These are phyloP conservation scores for Dryas integrifolia DNA, from an alignment of 331 rosid species.

Conservation along the genomic window DNA sequence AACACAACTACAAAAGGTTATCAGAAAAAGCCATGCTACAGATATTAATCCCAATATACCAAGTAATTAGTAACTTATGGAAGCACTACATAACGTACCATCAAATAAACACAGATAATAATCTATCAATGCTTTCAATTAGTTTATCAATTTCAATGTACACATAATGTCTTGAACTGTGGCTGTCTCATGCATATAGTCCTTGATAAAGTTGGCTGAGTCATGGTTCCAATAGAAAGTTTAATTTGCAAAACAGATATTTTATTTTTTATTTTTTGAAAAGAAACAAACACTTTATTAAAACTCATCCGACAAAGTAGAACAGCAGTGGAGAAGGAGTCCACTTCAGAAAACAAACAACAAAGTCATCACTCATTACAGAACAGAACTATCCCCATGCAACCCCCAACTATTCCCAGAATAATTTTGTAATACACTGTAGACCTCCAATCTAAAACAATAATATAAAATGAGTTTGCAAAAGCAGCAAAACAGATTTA, in stretches of 20 bases:
- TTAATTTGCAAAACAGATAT: conserved; percentile 2
- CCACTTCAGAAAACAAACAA: too few species aligned
- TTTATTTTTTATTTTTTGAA: too few species aligned
- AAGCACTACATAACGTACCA: not conserved
- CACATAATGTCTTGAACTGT: not conserved
- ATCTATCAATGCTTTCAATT: not conserved
- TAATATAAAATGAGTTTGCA: too few species aligned
- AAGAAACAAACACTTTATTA: too few species aligned
- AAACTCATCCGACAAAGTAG: too few species aligned
- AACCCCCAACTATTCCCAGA: too few species aligned
- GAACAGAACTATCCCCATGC: too few species aligned
- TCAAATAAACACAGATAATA: not conserved
- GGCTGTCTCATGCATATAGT: not conserved
- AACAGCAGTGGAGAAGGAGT: too few species aligned
- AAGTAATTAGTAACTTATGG: not conserved
- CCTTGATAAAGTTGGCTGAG: too few species aligned
- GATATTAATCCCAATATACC: not conserved
- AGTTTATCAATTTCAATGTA: not conserved
- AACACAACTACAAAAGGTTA: not conserved
- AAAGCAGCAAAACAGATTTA: not conserved
- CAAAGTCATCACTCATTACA: too few species aligned
- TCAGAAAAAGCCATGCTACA: not conserved
- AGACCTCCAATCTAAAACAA: too few species aligned
- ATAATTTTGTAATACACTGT: too few species aligned
- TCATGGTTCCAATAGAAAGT: not conserved